Percentiles rank a stretch among this genome's conserved stretches.
phyloP scores from a whole-genome alignment of 192 early-diverging fungal species.

The Backusella westeae region DNA sequence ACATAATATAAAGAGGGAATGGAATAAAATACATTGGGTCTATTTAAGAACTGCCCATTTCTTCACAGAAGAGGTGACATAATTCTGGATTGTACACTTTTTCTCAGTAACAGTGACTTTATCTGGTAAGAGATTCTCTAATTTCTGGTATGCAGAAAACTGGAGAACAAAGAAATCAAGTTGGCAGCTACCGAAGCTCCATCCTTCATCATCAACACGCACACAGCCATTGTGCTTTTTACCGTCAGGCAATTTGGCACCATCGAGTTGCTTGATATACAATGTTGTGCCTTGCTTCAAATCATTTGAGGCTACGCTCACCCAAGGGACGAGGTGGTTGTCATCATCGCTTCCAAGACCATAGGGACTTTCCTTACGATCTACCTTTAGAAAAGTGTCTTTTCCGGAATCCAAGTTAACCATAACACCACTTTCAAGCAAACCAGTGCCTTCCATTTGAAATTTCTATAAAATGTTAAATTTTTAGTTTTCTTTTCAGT shows the following conservation, averaged over 20 bases:
- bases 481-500: background rate
- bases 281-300: conserved; percentile 29
- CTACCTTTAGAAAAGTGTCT: conserved; percentile 15
- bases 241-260: conserved; percentile 33
- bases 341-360: conserved; percentile 20
- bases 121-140: conserved; percentile 9
- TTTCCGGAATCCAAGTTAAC: conserved; percentile 28
- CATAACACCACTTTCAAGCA: conserved; percentile 30
- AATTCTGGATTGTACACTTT: conserved; percentile 15
- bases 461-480: conserved; percentile 26
- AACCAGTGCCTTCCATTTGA: conserved; percentile 43
- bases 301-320: conserved; percentile 43
- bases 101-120: conserved; percentile 17
- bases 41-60: conserved; percentile 25
- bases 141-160: conserved; percentile 11
- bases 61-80: conserved; percentile 20
- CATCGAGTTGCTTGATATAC: conserved; percentile 35
- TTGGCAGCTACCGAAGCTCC: conserved; percentile 34
- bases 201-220: conserved; percentile 39
- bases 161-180: conserved; percentile 34
- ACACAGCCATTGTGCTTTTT: conserved; percentile 44
- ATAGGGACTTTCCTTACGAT: conserved; percentile 29
- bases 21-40: background rate
- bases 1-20: background rate
- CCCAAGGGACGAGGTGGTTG: conserved; percentile 36